phyloP scores from a whole-genome alignment of 1,284 basidiomycete species.

The Cutaneotrichosporon cutaneum region DNA sequence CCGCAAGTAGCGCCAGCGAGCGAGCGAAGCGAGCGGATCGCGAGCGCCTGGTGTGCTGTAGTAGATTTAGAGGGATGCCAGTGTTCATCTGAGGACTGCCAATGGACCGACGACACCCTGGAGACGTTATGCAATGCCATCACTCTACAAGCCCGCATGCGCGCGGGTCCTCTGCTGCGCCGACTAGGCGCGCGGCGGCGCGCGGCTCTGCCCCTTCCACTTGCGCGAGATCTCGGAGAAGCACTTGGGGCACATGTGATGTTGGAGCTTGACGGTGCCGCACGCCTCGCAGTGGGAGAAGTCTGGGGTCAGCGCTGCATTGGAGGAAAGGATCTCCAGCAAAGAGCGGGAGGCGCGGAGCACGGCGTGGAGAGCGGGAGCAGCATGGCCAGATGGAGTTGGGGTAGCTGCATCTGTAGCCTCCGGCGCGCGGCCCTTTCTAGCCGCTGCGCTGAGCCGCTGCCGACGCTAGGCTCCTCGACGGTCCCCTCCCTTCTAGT shows the following conservation, averaged over 20 bases:
- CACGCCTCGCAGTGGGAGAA: constrained; percentile 91
- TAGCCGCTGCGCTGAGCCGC: too few relatives aligned
- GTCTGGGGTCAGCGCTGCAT: constrained; percentile 58
- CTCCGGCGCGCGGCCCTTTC: too few relatives aligned
- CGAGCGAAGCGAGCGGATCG: too few relatives aligned
- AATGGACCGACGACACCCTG: too few relatives aligned
- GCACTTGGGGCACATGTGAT: constrained; percentile 83
- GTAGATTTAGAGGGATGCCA: neutral
- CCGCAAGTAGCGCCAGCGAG: neutral
- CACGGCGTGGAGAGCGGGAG: too few relatives aligned
- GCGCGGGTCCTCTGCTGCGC: neutral
- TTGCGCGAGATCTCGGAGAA: constrained; percentile 71
- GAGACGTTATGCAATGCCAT: constrained; percentile 14
- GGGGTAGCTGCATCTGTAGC: too few relatives aligned
- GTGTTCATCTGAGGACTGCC: neutral
- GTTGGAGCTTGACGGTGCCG: constrained; percentile 79
- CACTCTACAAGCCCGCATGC: neutral
- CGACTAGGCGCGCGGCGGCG: neutral
- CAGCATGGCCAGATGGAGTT: too few relatives aligned
- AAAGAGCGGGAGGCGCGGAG: too few relatives aligned
- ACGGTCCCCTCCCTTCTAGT: neutral
- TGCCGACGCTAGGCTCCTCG: too few relatives aligned
- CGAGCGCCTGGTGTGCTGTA: too few relatives aligned
- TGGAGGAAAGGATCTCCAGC: constrained; percentile 1
- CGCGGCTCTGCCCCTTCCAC: constrained; percentile 40